phyloP scores from a whole-genome alignment of 768 basidiomycete species.

The Lactifluus volemus region DNA sequence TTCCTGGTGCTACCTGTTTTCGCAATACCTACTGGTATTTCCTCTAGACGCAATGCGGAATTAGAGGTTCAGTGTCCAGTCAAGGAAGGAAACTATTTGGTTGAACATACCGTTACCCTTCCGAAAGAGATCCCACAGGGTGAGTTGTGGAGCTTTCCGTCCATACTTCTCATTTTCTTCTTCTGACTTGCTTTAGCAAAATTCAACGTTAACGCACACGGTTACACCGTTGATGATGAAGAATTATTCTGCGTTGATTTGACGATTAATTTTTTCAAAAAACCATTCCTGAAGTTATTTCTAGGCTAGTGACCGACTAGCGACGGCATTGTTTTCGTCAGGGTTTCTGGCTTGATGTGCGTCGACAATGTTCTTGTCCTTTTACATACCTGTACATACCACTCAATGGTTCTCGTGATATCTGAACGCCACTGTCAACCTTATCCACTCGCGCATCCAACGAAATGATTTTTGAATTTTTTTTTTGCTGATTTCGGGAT shows the following conservation, averaged over 20 bases:
- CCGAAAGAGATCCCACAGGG: slow-evolving; percentile 89
- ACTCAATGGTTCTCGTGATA: neutral
- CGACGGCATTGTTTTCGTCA: neutral
- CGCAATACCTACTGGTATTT: neutral
- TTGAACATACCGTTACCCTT: slow-evolving; percentile 75
- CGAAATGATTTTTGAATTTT: neutral
- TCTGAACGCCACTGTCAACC: neutral
- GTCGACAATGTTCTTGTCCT: slow-evolving; percentile 2
- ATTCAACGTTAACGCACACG: slow-evolving; percentile 62
- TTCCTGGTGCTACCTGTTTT: neutral
- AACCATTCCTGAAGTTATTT: slow-evolving; percentile 22
- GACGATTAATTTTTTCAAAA: slow-evolving; percentile 63
- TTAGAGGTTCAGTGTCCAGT: slow-evolving; percentile 81
- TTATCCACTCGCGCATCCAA: neutral
- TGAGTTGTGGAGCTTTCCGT: slow-evolving; percentile 22
- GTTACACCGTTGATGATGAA: slow-evolving; percentile 63
- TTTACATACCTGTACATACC: slow-evolving; percentile 1
- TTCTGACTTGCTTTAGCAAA: slow-evolving; percentile 51
- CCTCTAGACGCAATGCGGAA: slow-evolving; percentile 59
- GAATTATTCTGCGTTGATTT: slow-evolving; percentile 77
- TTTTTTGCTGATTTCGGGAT: neutral
- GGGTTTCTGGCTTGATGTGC: neutral
- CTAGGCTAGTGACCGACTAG: slow-evolving; percentile 25
- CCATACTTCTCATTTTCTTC: neutral
- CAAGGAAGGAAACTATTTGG: slow-evolving; percentile 54